phyloP scores from a whole-genome alignment of 176 grass and related monocot species.

The Rhynchospora breviuscula region DNA sequence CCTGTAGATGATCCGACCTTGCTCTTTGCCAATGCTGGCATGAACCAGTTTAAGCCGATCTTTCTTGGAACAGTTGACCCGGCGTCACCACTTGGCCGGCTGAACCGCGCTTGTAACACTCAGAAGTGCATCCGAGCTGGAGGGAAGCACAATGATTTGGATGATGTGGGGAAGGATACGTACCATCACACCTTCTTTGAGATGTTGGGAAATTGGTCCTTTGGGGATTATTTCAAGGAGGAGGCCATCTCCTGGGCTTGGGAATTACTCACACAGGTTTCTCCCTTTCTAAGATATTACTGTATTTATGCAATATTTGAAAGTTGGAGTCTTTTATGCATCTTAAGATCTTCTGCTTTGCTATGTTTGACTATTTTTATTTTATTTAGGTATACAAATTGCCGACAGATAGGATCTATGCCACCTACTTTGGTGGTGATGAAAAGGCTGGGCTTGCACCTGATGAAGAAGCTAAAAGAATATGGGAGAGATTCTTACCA shows the following conservation, averaged over 20 bases:
- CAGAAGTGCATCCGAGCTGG: conserved; percentile 97
- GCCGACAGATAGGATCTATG: conserved; percentile 82
- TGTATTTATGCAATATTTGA: not conserved
- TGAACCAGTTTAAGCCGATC: conserved; percentile 97
- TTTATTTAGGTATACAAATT: conserved; percentile 76
- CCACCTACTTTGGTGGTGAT: conserved; percentile 93
- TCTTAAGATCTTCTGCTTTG: not conserved
- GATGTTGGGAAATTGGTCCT: conserved; percentile 98
- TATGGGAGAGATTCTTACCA: conserved; percentile 75
- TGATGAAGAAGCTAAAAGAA: conserved; percentile 52
- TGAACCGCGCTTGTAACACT: conserved; percentile 68
- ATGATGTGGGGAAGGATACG: conserved; percentile 96
- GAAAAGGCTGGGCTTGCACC: conserved; percentile 53
- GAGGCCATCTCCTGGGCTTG: conserved; percentile 92
- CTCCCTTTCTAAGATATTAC: not conserved
- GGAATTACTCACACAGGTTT: conserved; percentile 85
- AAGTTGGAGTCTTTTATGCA: not conserved
- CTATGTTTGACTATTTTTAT: not conserved
- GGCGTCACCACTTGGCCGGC: conserved; percentile 44
- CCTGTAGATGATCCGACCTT: conserved; percentile 83
- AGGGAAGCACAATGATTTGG: conserved; percentile 97
- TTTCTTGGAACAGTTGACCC: conserved; percentile 77
- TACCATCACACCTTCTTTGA: conserved; percentile 99
- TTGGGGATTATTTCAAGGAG: conserved; percentile 89
- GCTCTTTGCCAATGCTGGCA: conserved; percentile 89